phyloP scores from a whole-genome alignment of 352 stramenopile genomes.

The Pythium angustatum region DNA sequence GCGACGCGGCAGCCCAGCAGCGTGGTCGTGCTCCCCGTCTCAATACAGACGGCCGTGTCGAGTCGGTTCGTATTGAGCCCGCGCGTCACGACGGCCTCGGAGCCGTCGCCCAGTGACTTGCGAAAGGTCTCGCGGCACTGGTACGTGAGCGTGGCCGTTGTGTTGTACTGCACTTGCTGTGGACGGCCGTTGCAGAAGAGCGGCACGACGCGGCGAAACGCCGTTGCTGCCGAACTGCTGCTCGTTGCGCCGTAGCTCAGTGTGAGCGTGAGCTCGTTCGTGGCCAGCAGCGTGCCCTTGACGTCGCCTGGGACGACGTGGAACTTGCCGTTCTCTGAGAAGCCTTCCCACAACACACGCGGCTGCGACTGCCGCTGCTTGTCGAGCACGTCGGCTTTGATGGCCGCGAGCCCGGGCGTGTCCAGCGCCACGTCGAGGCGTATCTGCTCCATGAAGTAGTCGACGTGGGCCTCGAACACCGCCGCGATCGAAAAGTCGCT shows the following conservation, averaged over 20 bases:
- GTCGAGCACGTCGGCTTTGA: conserved; percentile 4
- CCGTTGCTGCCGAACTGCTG: too few species aligned
- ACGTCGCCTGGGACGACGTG: conserved; percentile 17
- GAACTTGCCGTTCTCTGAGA: conserved; percentile 21
- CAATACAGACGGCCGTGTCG: conserved; percentile 7
- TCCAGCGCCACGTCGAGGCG: conserved; percentile 3
- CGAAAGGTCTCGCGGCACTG: conserved; percentile 7
- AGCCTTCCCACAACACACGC: conserved; percentile 16
- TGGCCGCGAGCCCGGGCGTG: conserved; percentile 1
- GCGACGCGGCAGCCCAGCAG: conserved; percentile 17
- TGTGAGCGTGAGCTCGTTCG: conserved; percentile 20
- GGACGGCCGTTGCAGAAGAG: conserved; percentile 10
- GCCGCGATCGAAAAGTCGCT: conserved; percentile 2
- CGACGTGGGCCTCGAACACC: conserved; percentile 13
- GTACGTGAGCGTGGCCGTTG: conserved; percentile 9
- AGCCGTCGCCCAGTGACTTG: conserved; percentile 8
- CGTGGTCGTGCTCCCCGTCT: neutral
- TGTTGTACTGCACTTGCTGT: conserved; percentile 7
- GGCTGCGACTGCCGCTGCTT: neutral
- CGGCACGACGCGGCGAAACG: conserved; percentile 7
- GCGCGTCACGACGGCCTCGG: conserved; percentile 1
- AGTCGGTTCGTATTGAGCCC: neutral
- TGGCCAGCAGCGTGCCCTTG: conserved; percentile 17
- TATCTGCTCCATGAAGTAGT: conserved; percentile 22
- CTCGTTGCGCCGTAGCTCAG: conserved; percentile 10